Conservation (phyloP, 2,329 filamentous ascomycete species). For the Chalara sp. region DNA sequence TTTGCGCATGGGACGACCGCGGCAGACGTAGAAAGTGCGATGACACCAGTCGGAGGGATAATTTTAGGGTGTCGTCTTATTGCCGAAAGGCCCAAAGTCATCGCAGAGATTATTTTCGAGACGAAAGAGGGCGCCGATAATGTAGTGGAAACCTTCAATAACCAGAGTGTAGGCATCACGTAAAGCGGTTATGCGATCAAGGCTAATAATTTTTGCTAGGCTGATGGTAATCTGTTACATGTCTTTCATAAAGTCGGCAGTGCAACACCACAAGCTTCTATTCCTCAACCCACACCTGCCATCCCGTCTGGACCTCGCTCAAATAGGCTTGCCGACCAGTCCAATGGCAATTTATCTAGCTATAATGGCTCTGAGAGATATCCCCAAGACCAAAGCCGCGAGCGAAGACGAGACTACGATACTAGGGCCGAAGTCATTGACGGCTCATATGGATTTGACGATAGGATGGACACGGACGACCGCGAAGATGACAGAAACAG, state of each 20-base stretch:
- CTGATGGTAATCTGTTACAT: conserved; percentile 67
- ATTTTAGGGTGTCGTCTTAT: conserved; percentile 62
- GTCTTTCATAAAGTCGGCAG: conserved; percentile 60
- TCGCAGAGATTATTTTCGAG: conserved; percentile 71
- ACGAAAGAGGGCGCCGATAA: conserved; percentile 66
- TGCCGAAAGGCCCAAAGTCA: conserved; percentile 62
- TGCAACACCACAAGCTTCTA: conserved; percentile 6
- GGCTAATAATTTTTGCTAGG: conserved; percentile 35
- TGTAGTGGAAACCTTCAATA: conserved; percentile 70
- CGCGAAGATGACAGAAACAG: conserved; percentile 10
- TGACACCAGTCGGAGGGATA: conserved; percentile 67
- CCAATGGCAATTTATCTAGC: conserved; percentile 13
- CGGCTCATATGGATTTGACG: conserved; percentile 29
- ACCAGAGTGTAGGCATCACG: conserved; percentile 56
- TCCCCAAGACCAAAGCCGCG: conserved; percentile 15
- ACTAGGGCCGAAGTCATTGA: conserved; percentile 24
- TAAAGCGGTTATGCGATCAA: background rate
- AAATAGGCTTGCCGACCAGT: conserved; percentile 11
- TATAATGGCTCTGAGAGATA: conserved; percentile 19
- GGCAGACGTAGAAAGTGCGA: conserved; percentile 75
- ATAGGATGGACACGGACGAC: conserved; percentile 28
- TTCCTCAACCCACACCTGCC: conserved; percentile 5
- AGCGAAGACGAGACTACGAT: conserved; percentile 16
- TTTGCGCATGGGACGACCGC: conserved; percentile 77
- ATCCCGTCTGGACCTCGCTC: conserved; percentile 25